Conservation (phyloP, 345 rosid species). For the Euclidium syriacum region DNA sequence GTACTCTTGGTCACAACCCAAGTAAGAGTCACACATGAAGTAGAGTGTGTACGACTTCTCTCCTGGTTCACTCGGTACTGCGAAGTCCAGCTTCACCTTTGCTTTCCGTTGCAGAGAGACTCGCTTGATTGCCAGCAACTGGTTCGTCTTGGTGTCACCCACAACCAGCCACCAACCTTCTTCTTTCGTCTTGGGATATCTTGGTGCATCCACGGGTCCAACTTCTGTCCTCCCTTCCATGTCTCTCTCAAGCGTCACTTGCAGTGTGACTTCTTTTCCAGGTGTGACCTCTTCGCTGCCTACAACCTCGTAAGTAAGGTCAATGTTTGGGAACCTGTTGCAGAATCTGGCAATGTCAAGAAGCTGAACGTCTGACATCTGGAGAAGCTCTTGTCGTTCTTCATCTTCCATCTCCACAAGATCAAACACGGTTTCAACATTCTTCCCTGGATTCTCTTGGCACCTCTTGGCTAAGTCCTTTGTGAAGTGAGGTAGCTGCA, state of each 20-base stretch:
- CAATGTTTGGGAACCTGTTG: constrained; percentile 82
- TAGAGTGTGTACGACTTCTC: constrained; percentile 57
- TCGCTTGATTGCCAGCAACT: constrained; percentile 72
- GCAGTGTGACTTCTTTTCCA: constrained; percentile 56
- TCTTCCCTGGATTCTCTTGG: constrained; percentile 66
- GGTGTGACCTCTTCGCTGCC: constrained; percentile 40
- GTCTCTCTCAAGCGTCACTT: constrained; percentile 68
- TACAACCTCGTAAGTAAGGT: constrained; percentile 57
- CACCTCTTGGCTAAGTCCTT: constrained; percentile 72
- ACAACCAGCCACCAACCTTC: constrained; percentile 98
- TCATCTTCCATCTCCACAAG: constrained; percentile 86
- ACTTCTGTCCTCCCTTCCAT: constrained; percentile 74
- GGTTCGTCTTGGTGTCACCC: constrained; percentile 71
- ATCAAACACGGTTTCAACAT: constrained; percentile 69
- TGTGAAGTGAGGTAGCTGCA: constrained; percentile 83
- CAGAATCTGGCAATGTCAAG: constrained; percentile 77
- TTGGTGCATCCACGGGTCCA: constrained; percentile 62
- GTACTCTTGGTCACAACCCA: constrained; percentile 87
- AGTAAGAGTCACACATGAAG: constrained; percentile 79
- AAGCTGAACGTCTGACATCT: constrained; percentile 60
- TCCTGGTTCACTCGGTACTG: constrained; percentile 59
- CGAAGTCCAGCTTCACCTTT: constrained; percentile 67
- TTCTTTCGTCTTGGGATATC: constrained; percentile 74
- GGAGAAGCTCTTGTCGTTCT: constrained; percentile 68
- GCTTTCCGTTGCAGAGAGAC: constrained; percentile 62